Percentiles rank a stretch among this genome's conserved stretches.
phyloP scores from a whole-genome alignment of 1,139 yeast species.

The Blastobotrys ciferrii region DNA sequence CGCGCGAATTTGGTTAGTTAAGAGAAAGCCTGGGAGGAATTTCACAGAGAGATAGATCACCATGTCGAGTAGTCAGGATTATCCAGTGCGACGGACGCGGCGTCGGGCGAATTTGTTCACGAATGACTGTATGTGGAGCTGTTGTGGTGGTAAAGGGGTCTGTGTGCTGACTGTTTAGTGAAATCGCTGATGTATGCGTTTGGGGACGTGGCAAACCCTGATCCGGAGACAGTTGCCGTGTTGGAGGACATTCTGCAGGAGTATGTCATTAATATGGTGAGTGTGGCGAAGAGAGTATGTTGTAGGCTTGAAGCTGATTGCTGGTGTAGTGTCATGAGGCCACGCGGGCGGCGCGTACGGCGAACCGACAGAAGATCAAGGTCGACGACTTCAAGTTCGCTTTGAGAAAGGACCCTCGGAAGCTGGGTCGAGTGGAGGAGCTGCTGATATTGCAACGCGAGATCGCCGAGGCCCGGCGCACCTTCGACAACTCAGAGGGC shows the following conservation, averaged over 20 bases:
- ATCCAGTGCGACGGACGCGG: slow-evolving; percentile 14
- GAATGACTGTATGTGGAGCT: slow-evolving; percentile 35
- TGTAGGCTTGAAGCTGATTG: not conserved
- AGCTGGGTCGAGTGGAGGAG: slow-evolving; percentile 81
- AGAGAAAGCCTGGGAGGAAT: no score
- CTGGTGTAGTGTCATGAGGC: slow-evolving; percentile 50
- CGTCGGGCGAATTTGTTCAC: slow-evolving; percentile 37
- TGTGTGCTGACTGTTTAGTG: slow-evolving; percentile 41
- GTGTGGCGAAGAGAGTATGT: slow-evolving; percentile 25
- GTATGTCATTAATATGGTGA: slow-evolving; percentile 61
- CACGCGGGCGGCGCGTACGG: slow-evolving; percentile 49
- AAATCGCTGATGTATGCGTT: slow-evolving; percentile 76
- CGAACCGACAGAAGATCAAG: slow-evolving; percentile 69
- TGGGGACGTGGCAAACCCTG: slow-evolving; percentile 81
- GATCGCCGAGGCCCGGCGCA: slow-evolving; percentile 76
- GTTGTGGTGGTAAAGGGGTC: not conserved
- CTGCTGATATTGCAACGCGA: slow-evolving; percentile 69
- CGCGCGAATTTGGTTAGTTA: no score
- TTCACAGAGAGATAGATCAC: no score
- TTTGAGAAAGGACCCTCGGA: slow-evolving; percentile 74
- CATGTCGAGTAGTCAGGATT: slow-evolving; percentile 5
- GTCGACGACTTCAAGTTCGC: slow-evolving; percentile 89
- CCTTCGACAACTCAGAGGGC: slow-evolving; percentile 69
- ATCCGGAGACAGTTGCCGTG: slow-evolving; percentile 71
- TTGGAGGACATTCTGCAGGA: slow-evolving; percentile 82